A percentile compares a stretch with the other conserved stretches of the same genome.
phyloP scores from a whole-genome alignment of 2,329 filamentous ascomycete genomes.

The Aspergillus tanneri region DNA sequence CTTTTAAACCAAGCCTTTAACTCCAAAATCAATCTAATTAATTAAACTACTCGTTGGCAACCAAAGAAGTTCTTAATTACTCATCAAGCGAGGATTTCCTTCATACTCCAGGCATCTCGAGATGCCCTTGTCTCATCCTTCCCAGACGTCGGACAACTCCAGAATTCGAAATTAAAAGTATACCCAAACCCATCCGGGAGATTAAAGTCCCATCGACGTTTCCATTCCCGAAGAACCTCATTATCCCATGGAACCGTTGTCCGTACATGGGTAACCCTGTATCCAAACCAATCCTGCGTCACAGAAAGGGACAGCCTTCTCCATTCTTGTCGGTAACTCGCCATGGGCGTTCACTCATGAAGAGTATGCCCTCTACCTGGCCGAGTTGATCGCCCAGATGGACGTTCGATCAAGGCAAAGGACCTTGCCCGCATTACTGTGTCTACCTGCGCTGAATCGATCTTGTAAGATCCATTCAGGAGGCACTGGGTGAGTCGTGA shows the following conservation, averaged over 20 bases:
- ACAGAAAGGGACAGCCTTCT: slow-evolving; percentile 8
- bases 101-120: slow-evolving; percentile 4
- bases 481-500: slow-evolving; percentile 1
- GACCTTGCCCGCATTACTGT: slow-evolving; percentile 7
- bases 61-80: no score
- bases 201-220: slow-evolving; percentile 8
- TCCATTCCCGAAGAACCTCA: slow-evolving; percentile 9
- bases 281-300: background rate
- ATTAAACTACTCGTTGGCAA: no score
- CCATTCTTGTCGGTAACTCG: background rate
- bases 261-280: background rate
- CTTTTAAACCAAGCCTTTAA: no score
- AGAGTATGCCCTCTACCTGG: slow-evolving; percentile 8
- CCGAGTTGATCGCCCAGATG: slow-evolving; percentile 8
- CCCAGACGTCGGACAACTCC: slow-evolving; percentile 2
- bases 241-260: background rate
- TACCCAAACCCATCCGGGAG: background rate
- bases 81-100: no score
- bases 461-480: slow-evolving; percentile 10
- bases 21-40: no score
- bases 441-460: slow-evolving; percentile 2
- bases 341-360: slow-evolving; percentile 6
- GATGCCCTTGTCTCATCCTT: slow-evolving; percentile 1
- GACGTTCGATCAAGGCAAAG: slow-evolving; percentile 6
- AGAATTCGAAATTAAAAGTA: slow-evolving; percentile 5